phyloP scores from a whole-genome alignment of 495 filamentous ascomycete genomes.

The Aspergillus egyptiacus region DNA sequence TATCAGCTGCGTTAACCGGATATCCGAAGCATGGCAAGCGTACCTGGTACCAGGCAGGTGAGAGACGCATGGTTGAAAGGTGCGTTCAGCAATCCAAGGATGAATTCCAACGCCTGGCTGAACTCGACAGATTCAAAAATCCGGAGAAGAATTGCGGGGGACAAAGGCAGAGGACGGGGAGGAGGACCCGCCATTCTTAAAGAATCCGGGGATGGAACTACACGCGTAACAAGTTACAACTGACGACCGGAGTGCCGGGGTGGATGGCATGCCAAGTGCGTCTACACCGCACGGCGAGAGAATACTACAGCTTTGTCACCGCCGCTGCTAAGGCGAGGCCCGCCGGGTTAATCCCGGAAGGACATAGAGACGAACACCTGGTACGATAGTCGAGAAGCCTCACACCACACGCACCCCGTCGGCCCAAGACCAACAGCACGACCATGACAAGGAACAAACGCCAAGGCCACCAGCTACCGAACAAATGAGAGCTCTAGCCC shows the following conservation, averaged over 20 bases:
- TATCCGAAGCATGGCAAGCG: constrained; percentile 1
- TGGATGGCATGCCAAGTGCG: neutral
- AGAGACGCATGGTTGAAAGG: constrained; percentile 41
- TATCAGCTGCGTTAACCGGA: constrained; percentile 5
- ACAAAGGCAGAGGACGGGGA: constrained; percentile 10
- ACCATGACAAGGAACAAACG: neutral
- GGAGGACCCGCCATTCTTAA: constrained; percentile 19
- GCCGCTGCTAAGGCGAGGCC: constrained; percentile 1
- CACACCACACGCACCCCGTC: neutral
- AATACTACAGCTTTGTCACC: constrained; percentile 3
- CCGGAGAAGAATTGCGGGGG: constrained; percentile 16
- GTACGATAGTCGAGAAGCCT: constrained; percentile 1
- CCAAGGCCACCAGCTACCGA: neutral
- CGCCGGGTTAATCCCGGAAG: constrained; percentile 11
- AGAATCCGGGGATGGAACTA: constrained; percentile 19
- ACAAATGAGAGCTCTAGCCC: neutral
- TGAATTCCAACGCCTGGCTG: neutral
- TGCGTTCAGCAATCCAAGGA: neutral
- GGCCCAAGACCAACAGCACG: neutral
- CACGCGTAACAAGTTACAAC: no score
- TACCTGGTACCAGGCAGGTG: constrained; percentile 54
- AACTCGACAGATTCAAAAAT: constrained; percentile 2
- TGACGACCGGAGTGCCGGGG: constrained; percentile 5
- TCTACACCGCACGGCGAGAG: neutral
- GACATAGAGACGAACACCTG: neutral